phyloP scores from a whole-genome alignment of 805 yeast genomes.

The Candida hungchunana region DNA sequence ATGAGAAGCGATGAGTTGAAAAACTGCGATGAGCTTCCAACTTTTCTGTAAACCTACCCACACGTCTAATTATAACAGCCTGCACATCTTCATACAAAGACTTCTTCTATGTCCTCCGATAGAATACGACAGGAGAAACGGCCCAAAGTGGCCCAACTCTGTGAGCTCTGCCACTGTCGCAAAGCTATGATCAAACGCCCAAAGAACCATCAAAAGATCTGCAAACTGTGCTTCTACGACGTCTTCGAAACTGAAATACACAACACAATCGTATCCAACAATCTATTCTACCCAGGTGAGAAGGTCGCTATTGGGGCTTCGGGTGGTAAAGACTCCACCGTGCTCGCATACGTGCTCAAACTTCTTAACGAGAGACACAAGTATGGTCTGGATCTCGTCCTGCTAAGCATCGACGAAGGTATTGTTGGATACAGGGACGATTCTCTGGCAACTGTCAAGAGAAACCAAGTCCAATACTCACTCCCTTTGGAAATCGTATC shows the following conservation, averaged over 20 bases:
- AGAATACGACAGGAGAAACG: slow-evolving; percentile 6
- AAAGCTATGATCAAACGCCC: slow-evolving; percentile 91
- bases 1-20: no score
- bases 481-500: slow-evolving; percentile 78
- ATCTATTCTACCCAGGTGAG: slow-evolving; percentile 77
- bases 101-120: no score
- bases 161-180: slow-evolving; percentile 79
- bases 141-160: slow-evolving; percentile 42
- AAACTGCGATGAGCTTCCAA: no score
- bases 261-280: slow-evolving; percentile 69
- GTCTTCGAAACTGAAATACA: slow-evolving; percentile 96
- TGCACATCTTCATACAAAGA: no score
- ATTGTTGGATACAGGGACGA: slow-evolving; percentile 96
- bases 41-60: no score
- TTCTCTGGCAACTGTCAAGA: slow-evolving; percentile 91
- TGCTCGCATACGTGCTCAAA: slow-evolving; percentile 82
- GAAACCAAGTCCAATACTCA: slow-evolving; percentile 83
- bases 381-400: slow-evolving; percentile 80
- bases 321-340: slow-evolving; percentile 98
- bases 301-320: slow-evolving; percentile 96
- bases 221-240: slow-evolving; percentile 84
- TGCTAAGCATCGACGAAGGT: slow-evolving; percentile 93
- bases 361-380: slow-evolving; percentile 82
- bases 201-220: slow-evolving; percentile 81
- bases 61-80: no score